Percentiles rank a stretch among this genome's conserved stretches.
Conservation (phyloP, 2,329 filamentous ascomycete genomes). For the Berkeleyomyces rouxiae region DNA sequence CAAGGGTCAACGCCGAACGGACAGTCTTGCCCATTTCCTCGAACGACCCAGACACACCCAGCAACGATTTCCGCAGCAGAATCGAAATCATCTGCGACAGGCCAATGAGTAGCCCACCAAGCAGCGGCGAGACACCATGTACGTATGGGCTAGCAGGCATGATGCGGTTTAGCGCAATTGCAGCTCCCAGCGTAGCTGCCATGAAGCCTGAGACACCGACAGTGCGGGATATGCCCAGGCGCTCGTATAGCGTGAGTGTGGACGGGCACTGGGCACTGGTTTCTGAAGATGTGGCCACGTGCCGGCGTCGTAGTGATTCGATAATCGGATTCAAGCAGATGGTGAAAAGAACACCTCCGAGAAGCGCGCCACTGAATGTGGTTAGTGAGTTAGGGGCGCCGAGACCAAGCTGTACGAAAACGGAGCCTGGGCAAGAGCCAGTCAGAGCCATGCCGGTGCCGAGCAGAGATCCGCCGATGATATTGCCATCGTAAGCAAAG, state of each 20-base stretch:
- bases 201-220: constrained; percentile 28
- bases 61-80: constrained; percentile 31
- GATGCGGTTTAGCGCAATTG: constrained; percentile 22
- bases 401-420: constrained; percentile 42
- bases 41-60: constrained; percentile 46
- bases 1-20: constrained; percentile 26
- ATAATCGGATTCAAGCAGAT: constrained; percentile 24
- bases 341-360: constrained; percentile 39
- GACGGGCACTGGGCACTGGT: constrained; percentile 14
- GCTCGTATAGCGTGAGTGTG: constrained; percentile 23
- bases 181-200: constrained; percentile 23
- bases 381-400: constrained; percentile 35
- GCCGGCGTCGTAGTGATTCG: neutral
- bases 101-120: constrained; percentile 42
- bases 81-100: constrained; percentile 40
- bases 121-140: constrained; percentile 28
- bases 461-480: constrained; percentile 44
- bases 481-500: constrained; percentile 46
- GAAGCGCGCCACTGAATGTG: constrained; percentile 35
- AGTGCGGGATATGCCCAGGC: constrained; percentile 24
- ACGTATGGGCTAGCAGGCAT: constrained; percentile 20
- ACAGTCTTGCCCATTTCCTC: constrained; percentile 42
- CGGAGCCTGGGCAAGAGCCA: constrained; percentile 48
- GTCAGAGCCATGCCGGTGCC: constrained; percentile 51
- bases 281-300: neutral